Evolutionary conservation across 2,329 filamentous ascomycete genomes (phyloP).

Genomic region (Xylariaceae sp.): DNA sequence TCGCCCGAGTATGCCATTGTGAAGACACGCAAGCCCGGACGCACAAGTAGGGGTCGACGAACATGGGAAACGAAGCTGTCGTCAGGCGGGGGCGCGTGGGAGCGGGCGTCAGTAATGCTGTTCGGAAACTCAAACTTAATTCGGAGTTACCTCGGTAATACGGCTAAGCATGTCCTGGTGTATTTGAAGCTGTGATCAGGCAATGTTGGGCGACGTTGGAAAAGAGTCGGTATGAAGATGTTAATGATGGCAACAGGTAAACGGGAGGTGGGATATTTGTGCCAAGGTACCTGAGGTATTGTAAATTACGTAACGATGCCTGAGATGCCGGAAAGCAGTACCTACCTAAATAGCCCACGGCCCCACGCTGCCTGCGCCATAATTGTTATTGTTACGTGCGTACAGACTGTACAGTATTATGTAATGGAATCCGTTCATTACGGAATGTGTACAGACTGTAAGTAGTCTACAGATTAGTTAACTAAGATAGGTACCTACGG

Average conservation of each 20-base stretch:
- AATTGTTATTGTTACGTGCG: no score
- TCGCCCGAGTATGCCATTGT: constrained; percentile 24
- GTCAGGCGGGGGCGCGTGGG: neutral
- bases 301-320: neutral
- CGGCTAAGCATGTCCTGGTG: constrained; percentile 8
- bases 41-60: constrained; percentile 4
- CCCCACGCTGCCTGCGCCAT: no score
- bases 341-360: no score
- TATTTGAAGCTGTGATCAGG: constrained; percentile 5
- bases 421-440: no score
- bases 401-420: no score
- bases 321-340: neutral
- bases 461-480: no score
- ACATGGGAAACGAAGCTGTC: constrained; percentile 11
- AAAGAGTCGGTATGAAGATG: neutral
- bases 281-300: neutral
- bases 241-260: neutral
- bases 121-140: constrained; percentile 5
- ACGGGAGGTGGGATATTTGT: neutral
- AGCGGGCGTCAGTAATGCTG: constrained; percentile 1
- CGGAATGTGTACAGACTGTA: no score
- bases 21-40: constrained; percentile 4
- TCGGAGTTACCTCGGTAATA: neutral
- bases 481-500: no score
- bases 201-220: constrained; percentile 7